Base-by-base conservation (phyloP, 495 filamentous ascomycete genomes). In the Niebla homalea region DNA sequence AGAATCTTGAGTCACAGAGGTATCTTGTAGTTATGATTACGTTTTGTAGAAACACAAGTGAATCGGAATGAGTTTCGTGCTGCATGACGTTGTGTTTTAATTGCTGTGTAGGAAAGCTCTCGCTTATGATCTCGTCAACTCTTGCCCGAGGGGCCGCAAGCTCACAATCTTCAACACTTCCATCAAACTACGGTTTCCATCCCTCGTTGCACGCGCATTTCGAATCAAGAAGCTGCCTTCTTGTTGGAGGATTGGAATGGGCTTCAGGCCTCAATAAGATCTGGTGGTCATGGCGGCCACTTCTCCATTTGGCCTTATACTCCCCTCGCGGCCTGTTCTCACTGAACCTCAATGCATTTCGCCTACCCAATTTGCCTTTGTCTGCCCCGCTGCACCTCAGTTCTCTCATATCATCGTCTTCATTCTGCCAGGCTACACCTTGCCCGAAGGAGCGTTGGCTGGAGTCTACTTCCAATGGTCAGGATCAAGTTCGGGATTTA, bases 321-420 rank as follows among this genome's bases (percentile, higher is more conserved):
- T 76, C 40, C 70, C 76, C 35, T 71, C 72, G 47, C 63, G 74
- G 26, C 73, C 79, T 49, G 80, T 84, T 43, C 73, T 81, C 46
- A 80, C 79, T 43, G 72, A 81, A 55, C 71, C 79, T 40, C 62
- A 74, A 61, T 60, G 73, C 43, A 62, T 87, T 26, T 77, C 79
- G 52, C 64, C 75, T 8, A 82, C 79, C 11, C 80, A 85, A 66
- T 84, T 78, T 64, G 75, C 80, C 43, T 84, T 85, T 67, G 66
- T 68, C 25, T 70, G 85, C 59, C 71, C 79, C 1, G 57, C 72
- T 5, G 55, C 54, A n/a, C 74, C 79, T 0, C 43, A 68, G 21
- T 88, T 94, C 72, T 75, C 72, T 40, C 87, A 96, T 56, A 68
- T 99, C 48, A 83, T 86, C 54, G 78, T 95, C 54, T 97, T 99